A percentile compares a stretch with the other conserved stretches of the same genome.
These are phyloP conservation scores for Pichia sp. DNA, from an alignment of 1,139 yeast genomes.

Conservation along the genomic window DNA sequence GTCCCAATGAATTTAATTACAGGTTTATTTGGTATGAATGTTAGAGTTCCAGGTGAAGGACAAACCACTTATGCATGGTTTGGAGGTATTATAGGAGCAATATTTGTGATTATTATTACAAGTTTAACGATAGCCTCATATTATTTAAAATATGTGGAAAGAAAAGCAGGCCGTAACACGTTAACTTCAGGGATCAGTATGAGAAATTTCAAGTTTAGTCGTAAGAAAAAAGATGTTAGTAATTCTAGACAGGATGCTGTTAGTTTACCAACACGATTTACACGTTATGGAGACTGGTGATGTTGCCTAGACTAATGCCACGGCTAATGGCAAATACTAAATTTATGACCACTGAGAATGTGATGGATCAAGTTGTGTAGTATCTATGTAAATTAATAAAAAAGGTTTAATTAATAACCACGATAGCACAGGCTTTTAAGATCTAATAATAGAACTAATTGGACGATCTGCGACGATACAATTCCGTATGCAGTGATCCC, in stretches of 20 bases:
- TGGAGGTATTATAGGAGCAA: conserved; percentile 57
- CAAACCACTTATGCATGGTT: conserved; percentile 47
- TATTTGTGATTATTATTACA: conserved; percentile 35
- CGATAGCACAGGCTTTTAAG: no score
- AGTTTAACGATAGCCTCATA: conserved; percentile 34
- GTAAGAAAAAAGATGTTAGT: conserved; percentile 23
- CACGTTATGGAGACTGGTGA: conserved; percentile 30
- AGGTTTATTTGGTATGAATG: conserved; percentile 96
- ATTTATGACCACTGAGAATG: no score
- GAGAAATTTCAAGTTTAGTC: conserved; percentile 41
- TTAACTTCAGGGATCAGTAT: conserved; percentile 35
- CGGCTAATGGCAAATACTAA: no score
- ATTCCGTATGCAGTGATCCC: no score
- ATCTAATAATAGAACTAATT: no score
- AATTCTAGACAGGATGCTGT: conserved; percentile 18
- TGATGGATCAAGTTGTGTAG: no score
- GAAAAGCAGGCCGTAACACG: conserved; percentile 21
- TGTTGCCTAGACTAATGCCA: background rate
- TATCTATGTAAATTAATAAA: no score
- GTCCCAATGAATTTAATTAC: conserved; percentile 88
- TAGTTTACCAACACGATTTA: conserved; percentile 28
- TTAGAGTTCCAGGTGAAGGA: conserved; percentile 67
- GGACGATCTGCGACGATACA: no score
- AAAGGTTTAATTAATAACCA: no score
- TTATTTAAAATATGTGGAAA: conserved; percentile 33